Evolutionary conservation across 2,329 filamentous ascomycete species (phyloP).

Genomic region (Trichoderma aggressivum): DNA sequence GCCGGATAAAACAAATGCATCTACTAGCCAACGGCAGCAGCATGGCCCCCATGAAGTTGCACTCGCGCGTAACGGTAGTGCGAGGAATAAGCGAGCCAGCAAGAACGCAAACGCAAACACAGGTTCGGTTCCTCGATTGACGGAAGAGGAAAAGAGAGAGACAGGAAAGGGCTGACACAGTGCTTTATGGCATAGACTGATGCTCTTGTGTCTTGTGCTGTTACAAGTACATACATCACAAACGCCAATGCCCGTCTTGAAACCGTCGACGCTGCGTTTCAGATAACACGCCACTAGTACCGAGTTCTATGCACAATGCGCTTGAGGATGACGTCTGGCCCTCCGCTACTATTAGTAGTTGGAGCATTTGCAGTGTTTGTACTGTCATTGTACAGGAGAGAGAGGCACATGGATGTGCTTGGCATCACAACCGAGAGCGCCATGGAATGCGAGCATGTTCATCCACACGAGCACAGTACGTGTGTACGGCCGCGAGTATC

Average conservation of each 20-base stretch:
- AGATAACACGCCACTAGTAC: background rate
- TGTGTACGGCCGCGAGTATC: background rate
- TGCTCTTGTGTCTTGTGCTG: background rate
- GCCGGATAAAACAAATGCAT: conserved; percentile 1
- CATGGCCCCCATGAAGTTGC: conserved; percentile 11
- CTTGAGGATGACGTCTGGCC: background rate
- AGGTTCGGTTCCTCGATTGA: background rate
- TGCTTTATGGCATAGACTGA: background rate
- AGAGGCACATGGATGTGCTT: background rate
- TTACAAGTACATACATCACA: too few relatives aligned
- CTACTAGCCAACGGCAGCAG: background rate
- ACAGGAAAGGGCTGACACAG: background rate
- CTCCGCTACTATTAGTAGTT: background rate
- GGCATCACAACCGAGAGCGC: background rate
- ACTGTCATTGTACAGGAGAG: background rate
- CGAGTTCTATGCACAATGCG: background rate
- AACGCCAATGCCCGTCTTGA: conserved; percentile 3
- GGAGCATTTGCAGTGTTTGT: background rate
- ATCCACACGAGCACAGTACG: background rate
- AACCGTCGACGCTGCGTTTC: conserved; percentile 1
- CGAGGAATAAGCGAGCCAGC: conserved; percentile 2
- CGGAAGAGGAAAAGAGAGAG: background rate
- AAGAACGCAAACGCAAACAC: background rate
- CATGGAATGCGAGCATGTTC: background rate
- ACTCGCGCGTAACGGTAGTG: background rate